Percentiles rank a stretch among this genome's conserved stretches.
Evolutionary conservation across 169 alveolate species (phyloP).

Genomic region (Ichthyophthirius multifiliis): DNA sequence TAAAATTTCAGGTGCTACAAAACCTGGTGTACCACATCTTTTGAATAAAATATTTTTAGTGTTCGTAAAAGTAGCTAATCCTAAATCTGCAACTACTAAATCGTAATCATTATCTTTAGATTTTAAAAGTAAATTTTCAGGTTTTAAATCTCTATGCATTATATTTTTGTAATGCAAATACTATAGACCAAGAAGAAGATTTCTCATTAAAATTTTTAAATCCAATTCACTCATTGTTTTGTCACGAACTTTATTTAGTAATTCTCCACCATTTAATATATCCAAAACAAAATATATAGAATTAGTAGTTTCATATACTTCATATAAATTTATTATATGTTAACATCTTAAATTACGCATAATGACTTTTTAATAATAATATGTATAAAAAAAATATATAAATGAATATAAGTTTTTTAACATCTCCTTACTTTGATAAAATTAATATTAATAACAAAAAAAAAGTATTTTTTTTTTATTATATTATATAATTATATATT

Average conservation of each 20-base stretch:
- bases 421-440: no score
- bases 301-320: slow-evolving; percentile 75
- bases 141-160: slow-evolving; percentile 76
- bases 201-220: slow-evolving; percentile 49
- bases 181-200: slow-evolving; percentile 48
- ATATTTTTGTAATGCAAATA: slow-evolving; percentile 54
- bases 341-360: slow-evolving; percentile 44
- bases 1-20: slow-evolving; percentile 70
- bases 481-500: no score
- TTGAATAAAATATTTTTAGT: slow-evolving; percentile 44
- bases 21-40: slow-evolving; percentile 81
- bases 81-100: slow-evolving; percentile 78
- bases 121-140: slow-evolving; percentile 64
- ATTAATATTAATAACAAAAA: no score
- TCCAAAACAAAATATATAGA: slow-evolving; percentile 76
- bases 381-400: no score
- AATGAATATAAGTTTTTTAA: no score
- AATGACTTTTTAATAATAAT: no score
- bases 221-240: slow-evolving; percentile 41
- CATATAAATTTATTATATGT: slow-evolving; percentile 57
- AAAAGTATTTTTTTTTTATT: no score
- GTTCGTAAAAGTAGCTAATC: slow-evolving; percentile 63
- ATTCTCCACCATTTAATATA: slow-evolving; percentile 69
- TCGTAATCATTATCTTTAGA: slow-evolving; percentile 58
- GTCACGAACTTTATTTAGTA: slow-evolving; percentile 49